Evolutionary conservation across 2,329 filamentous ascomycete genomes (phyloP).

Genomic region (Aspergillus tubingensis): DNA sequence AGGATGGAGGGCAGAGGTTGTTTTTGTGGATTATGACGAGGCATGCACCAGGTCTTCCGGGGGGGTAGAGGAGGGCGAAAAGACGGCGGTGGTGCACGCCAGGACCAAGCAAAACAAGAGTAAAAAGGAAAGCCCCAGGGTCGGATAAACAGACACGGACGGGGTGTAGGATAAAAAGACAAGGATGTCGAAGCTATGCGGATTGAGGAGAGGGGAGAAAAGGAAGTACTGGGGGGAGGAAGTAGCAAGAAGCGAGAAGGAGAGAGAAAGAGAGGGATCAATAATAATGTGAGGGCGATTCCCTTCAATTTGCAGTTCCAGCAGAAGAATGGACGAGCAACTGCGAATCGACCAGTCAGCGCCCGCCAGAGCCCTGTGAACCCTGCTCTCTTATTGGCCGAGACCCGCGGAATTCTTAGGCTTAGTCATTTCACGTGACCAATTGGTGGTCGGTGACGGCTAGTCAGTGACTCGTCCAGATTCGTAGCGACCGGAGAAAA

Average conservation of each 20-base stretch:
- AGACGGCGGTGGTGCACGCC: constrained; percentile 31
- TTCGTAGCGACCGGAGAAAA: not conserved
- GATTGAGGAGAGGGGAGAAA: constrained; percentile 14
- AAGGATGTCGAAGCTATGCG: not conserved
- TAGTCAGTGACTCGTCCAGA: not conserved
- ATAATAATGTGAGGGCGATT: constrained; percentile 15
- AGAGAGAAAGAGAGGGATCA: constrained; percentile 16
- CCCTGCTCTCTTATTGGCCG: constrained; percentile 9
- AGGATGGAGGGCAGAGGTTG: constrained; percentile 34
- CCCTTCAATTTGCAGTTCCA: constrained; percentile 12
- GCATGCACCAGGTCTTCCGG: constrained; percentile 38
- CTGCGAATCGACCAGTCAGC: constrained; percentile 12
- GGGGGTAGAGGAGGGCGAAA: constrained; percentile 29
- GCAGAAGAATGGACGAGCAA: constrained; percentile 5
- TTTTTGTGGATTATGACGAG: constrained; percentile 45
- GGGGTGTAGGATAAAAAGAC: constrained; percentile 11
- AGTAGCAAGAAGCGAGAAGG: constrained; percentile 17
- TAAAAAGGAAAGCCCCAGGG: constrained; percentile 7
- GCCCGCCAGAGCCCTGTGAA: constrained; percentile 10
- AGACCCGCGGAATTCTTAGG: not conserved
- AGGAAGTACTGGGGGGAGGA: constrained; percentile 17
- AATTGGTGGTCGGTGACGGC: not conserved
- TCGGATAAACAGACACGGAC: constrained; percentile 21
- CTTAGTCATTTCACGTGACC: constrained; percentile 13
- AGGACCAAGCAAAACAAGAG: constrained; percentile 17